These are phyloP conservation scores for Puccinia polysora DNA, from an alignment of 1,284 basidiomycete species.

Conservation along the genomic window DNA sequence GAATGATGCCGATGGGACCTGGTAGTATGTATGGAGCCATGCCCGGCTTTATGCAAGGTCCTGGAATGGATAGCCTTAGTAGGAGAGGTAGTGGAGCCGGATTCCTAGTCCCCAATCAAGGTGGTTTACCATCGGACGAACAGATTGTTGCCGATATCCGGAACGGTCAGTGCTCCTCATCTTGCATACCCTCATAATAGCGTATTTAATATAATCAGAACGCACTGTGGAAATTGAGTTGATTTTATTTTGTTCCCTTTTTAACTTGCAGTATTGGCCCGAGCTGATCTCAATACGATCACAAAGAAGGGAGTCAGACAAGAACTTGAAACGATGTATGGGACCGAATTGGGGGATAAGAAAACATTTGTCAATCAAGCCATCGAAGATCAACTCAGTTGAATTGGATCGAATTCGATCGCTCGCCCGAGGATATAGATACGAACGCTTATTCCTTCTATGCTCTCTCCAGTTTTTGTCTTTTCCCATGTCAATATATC, in stretches of 20 bases:
- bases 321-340: conserved; percentile 57
- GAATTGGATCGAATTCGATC: too few species aligned
- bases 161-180: conserved; percentile 34
- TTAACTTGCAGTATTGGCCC: conserved; percentile 66
- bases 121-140: conserved; percentile 45
- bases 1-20: conserved; percentile 20
- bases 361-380: conserved; percentile 48
- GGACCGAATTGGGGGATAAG: conserved; percentile 45
- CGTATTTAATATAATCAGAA: neutral
- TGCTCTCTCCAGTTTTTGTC: neutral
- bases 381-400: conserved; percentile 45
- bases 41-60: conserved; percentile 40
- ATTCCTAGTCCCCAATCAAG: conserved; percentile 16
- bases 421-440: too few species aligned
- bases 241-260: conserved; percentile 47
- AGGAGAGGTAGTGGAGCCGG: conserved; percentile 39
- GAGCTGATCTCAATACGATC: conserved; percentile 76
- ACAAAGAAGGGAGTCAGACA: conserved; percentile 83
- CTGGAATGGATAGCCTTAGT: conserved; percentile 3
- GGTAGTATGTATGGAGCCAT: conserved; percentile 19
- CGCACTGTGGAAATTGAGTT: neutral
- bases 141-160: conserved; percentile 46
- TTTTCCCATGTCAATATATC: too few species aligned
- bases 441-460: neutral
- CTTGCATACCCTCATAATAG: neutral